A percentile compares a stretch with the other conserved stretches of the same genome.
These are phyloP conservation scores for Combretum micranthum DNA, from an alignment of 345 rosid species.

Conservation along the genomic window DNA sequence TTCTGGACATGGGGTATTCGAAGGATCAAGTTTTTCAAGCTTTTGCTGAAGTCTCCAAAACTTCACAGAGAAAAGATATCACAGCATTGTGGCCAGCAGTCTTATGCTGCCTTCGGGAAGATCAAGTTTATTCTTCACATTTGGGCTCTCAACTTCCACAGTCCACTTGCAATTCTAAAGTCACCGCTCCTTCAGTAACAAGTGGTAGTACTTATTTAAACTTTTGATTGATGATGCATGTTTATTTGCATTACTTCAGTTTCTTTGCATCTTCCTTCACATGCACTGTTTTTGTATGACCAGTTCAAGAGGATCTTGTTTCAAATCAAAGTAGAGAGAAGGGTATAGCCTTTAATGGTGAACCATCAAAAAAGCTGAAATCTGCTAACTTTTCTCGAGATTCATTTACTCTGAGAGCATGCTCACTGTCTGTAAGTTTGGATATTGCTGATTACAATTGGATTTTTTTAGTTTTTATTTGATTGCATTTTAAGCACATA, in stretches of 20 bases:
- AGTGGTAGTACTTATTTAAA: not conserved
- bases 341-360: slow-evolving; percentile 25
- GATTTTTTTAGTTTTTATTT: too few species aligned
- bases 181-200: not conserved
- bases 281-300: slow-evolving; percentile 2
- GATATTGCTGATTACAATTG: not conserved
- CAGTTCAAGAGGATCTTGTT: slow-evolving; percentile 43
- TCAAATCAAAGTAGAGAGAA: slow-evolving; percentile 22
- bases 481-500: too few species aligned
- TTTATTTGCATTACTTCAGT: not conserved
- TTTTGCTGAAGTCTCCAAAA: slow-evolving; percentile 48
- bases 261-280: slow-evolving; percentile 6
- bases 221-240: too few species aligned
- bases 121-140: slow-evolving; percentile 37
- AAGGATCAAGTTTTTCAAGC: slow-evolving; percentile 56
- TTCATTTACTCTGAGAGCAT: slow-evolving; percentile 40
- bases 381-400: slow-evolving; percentile 22
- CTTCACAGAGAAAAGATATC: slow-evolving; percentile 44
- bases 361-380: slow-evolving; percentile 14
- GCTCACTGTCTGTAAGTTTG: slow-evolving; percentile 67
- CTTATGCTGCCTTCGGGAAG: slow-evolving; percentile 63
- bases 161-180: not conserved
- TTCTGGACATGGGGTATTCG: slow-evolving; percentile 48
- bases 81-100: slow-evolving; percentile 60
- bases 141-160: not conserved